Evolutionary conservation across 78 protist genomes (phyloP).

Genomic region (Dictyostelium capitatum): DNA sequence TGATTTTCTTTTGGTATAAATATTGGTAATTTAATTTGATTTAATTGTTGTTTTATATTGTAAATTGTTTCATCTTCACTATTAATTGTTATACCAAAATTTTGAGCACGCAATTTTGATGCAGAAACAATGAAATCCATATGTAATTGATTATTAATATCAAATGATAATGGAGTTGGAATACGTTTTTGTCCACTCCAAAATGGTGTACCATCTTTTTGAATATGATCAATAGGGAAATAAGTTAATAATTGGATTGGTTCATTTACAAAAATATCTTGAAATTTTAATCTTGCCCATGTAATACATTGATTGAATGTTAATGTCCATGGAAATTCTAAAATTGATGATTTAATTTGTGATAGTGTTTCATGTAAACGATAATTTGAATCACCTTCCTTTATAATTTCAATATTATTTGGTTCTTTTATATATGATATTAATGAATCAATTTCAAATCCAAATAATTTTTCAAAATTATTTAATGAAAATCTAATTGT

Average conservation of each 20-base stretch:
- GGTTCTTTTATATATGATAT: slow-evolving; percentile 86
- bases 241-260: slow-evolving; percentile 94
- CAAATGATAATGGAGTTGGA: slow-evolving; percentile 91
- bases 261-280: slow-evolving; percentile 89
- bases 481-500: slow-evolving; percentile 91
- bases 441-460: slow-evolving; percentile 82
- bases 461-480: slow-evolving; percentile 92
- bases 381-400: slow-evolving; percentile 7
- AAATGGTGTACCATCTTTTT: slow-evolving; percentile 87
- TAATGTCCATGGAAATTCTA: slow-evolving; percentile 82
- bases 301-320: slow-evolving; percentile 94
- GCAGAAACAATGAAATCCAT: slow-evolving; percentile 92
- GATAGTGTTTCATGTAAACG: slow-evolving; percentile 80
- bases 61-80: background rate
- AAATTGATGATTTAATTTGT: slow-evolving; percentile 40
- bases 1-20: slow-evolving; percentile 92
- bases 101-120: slow-evolving; percentile 95
- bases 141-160: slow-evolving; percentile 84
- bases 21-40: slow-evolving; percentile 88
- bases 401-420: slow-evolving; percentile 53
- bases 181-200: slow-evolving; percentile 96
- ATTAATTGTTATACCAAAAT: slow-evolving; percentile 84
- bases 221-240: slow-evolving; percentile 98
- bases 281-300: slow-evolving; percentile 98
- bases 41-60: slow-evolving; percentile 18